A percentile compares a stretch with the other conserved stretches of the same genome.
Evolutionary conservation across 2,329 filamentous ascomycete species (phyloP).

Genomic region (Mollisia scopiformis): DNA sequence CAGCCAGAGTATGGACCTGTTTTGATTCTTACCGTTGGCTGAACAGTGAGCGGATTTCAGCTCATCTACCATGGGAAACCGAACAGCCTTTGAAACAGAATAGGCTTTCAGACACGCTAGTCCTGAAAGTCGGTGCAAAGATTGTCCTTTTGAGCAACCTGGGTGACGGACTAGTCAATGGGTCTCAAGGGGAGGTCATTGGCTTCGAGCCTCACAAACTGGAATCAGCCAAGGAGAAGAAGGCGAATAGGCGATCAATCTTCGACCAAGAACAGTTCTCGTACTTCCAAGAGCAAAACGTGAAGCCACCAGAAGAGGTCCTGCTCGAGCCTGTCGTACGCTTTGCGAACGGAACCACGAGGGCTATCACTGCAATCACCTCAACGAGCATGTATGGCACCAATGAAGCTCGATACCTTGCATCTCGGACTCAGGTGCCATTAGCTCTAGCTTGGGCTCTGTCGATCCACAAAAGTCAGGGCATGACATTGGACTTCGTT

Average conservation of each 20-base stretch:
- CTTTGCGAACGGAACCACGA: slow-evolving; percentile 22
- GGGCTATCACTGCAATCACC: slow-evolving; percentile 16
- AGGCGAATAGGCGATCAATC: not conserved
- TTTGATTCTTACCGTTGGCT: slow-evolving; percentile 11
- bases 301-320: not conserved
- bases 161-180: slow-evolving; percentile 30
- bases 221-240: not conserved
- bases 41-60: not conserved
- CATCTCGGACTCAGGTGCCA: slow-evolving; percentile 55
- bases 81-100: slow-evolving; percentile 22
- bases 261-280: not conserved
- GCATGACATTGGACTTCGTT: slow-evolving; percentile 64
- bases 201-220: slow-evolving; percentile 17
- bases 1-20: slow-evolving; percentile 20
- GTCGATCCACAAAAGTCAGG: slow-evolving; percentile 96
- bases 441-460: slow-evolving; percentile 93
- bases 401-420: slow-evolving; percentile 19
- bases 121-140: slow-evolving; percentile 31
- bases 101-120: slow-evolving; percentile 20
- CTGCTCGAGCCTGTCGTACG: slow-evolving; percentile 22
- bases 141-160: slow-evolving; percentile 32
- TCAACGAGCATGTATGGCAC: slow-evolving; percentile 14
- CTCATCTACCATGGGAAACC: slow-evolving; percentile 8
- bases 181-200: slow-evolving; percentile 31
- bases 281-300: not conserved